A percentile compares a stretch with the other conserved stretches of the same genome.
Evolutionary conservation across 2,329 filamentous ascomycete species (phyloP).

Genomic region (Fusarium guadeloupense): DNA sequence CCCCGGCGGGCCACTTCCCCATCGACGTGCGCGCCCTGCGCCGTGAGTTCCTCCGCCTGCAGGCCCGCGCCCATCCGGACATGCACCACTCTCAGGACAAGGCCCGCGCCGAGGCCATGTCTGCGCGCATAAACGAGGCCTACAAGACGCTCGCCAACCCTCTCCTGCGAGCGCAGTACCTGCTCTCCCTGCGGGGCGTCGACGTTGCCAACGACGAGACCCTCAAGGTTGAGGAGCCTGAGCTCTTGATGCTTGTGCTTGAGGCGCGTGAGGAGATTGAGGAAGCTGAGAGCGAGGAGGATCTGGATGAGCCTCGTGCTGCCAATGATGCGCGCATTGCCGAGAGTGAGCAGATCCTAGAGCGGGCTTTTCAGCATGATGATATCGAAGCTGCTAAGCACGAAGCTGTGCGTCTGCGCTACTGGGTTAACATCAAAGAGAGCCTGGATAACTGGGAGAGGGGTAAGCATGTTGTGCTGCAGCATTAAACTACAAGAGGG

Average conservation of each 20-base stretch:
- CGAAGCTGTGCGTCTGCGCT: slow-evolving; percentile 82
- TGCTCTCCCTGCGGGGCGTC: slow-evolving; percentile 77
- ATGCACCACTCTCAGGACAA: slow-evolving; percentile 65
- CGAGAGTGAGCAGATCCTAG: slow-evolving; percentile 70
- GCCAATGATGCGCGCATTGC: slow-evolving; percentile 75
- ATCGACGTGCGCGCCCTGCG: slow-evolving; percentile 77
- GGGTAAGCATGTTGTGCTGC: slow-evolving; percentile 68
- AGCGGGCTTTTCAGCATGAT: slow-evolving; percentile 70
- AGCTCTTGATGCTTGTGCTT: slow-evolving; percentile 80
- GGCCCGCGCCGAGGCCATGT: slow-evolving; percentile 76
- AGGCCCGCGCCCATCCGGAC: slow-evolving; percentile 81
- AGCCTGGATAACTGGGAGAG: slow-evolving; percentile 85
- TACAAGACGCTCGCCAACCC: slow-evolving; percentile 86
- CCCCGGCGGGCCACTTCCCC: slow-evolving; percentile 78
- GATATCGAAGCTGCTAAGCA: slow-evolving; percentile 72
- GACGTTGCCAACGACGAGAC: slow-evolving; percentile 84
- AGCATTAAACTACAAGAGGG: slow-evolving; percentile 52
- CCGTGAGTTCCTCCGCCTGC: slow-evolving; percentile 86
- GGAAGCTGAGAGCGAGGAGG: slow-evolving; percentile 72
- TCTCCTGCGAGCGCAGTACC: slow-evolving; percentile 85
- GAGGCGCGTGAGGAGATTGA: slow-evolving; percentile 82
- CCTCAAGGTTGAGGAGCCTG: slow-evolving; percentile 71
- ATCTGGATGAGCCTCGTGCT: slow-evolving; percentile 65
- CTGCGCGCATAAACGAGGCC: slow-evolving; percentile 87
- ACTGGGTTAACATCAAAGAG: slow-evolving; percentile 90